Base-by-base conservation (phyloP, 2,329 filamentous ascomycete species). In the Sporothrix protearum region DNA sequence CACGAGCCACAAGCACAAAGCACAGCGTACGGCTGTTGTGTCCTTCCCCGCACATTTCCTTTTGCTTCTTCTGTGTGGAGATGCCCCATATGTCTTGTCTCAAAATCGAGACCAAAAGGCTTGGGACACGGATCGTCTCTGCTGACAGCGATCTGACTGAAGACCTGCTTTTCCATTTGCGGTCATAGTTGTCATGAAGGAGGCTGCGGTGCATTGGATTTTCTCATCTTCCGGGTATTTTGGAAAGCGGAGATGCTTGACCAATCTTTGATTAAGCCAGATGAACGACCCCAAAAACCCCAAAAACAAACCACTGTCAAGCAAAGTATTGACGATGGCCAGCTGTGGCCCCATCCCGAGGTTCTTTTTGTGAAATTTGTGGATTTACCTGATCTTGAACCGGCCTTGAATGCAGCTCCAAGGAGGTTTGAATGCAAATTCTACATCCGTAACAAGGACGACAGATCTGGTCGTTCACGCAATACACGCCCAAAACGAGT, bases 141-240 rank as follows among this genome's bases (percentile, higher is more conserved):
- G 66, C 66, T 68, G 66, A 68, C 66, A 68, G 66, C 66, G 9
- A 55, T 68, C 66, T 68, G 66, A 68, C 66, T 68, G 66, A 55
- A 51, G 64, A 49, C 8, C 30, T 3, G 33, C 64, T 45, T 33
- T 49, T 66, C 63, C 63, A 10, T 66, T 66, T 66, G 16, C 2
- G 63, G 42, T 3, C 6, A 7, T 12, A 22, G 19, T 5, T 30
- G 55, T 59, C 16, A 36, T 36, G 6, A 5, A 25, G 14, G 14
- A 47, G 22, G 61, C 39, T 33, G 39, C 42, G n/a, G 42, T 42
- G 36, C 12, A 5, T 12, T 19, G 12, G 49, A 59, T 12, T 36
- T 19, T 25, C 8, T n/a, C 25, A 25, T 19, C 45, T 49, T 5
- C 19, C 14, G 22, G 7, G 49, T 22, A 22, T 25, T 19, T 66